Base-by-base conservation (phyloP, 1,139 yeast species). In the Diutina siamensis region DNA sequence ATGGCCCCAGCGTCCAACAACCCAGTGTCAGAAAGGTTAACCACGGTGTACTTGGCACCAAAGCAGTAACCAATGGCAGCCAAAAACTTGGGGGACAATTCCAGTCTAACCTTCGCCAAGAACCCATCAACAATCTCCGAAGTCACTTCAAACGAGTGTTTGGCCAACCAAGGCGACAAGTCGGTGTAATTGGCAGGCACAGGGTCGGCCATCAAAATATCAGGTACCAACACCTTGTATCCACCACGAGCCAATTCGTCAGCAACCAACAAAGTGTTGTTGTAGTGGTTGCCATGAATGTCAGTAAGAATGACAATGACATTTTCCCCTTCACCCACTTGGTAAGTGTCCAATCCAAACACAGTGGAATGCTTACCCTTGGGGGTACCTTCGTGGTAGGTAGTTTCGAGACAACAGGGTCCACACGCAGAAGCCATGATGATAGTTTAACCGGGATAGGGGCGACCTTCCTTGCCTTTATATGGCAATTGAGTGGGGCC, bases 1-100 rank as follows among this genome's bases (percentile, higher is more conserved):
- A 75, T 60, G 9, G 89, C 94, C 53, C 75, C 87, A 31, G 71
- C 83, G 49, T 78, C 73, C 27, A 76, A 60, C 22, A 62, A 53
- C 20, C 80, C 81, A 22, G 57, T 65, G 17, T 62, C 60, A 2
- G 74, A 63, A 45, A 82, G 63, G 48, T 80, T 71, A 48, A 72
- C 77, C 44, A 82, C 57, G 27, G 73, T 78, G 52, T 67, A 79
- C 60, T 80, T 82, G 45, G 88, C 95, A 56, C 96, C 96, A 54
- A 71, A 87, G 65, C 96, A 88, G 69, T 85, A 80, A 18, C 96
- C 96, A 47, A 83, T 64, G 18, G 78, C 77, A 45, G 72, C 80
- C 25, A 82, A 50, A 52, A 71, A 78, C 47, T 71, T 64, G 10
- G 85, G 82, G 4, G 65, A 59, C 46, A 63, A 59, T 47, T 72